phyloP scores from a whole-genome alignment of 371 early-diverging fungal genomes.

The Choanephora cucurbitarum region DNA sequence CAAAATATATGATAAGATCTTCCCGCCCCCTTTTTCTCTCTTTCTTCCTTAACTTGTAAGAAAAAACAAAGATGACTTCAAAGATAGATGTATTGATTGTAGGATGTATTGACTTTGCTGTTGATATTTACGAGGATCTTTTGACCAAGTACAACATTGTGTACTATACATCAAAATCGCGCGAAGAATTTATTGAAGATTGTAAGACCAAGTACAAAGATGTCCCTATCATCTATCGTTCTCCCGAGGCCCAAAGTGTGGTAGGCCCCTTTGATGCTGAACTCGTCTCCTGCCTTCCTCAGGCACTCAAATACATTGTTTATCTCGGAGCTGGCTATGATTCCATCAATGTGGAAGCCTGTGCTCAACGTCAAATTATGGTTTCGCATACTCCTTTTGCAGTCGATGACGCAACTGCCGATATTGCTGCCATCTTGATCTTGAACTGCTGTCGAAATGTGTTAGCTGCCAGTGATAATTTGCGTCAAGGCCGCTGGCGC shows the following conservation, averaged over 20 bases:
- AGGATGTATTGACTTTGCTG: constrained; percentile 39
- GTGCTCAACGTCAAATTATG: constrained; percentile 33
- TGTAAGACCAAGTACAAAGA: constrained; percentile 39
- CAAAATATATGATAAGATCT: background rate
- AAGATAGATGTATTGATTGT: constrained; percentile 29
- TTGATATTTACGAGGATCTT: constrained; percentile 27
- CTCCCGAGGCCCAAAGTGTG: constrained; percentile 24
- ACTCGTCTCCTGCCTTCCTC: constrained; percentile 35
- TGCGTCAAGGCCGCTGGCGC: constrained; percentile 54
- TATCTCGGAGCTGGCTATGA: constrained; percentile 50
- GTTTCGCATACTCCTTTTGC: constrained; percentile 49
- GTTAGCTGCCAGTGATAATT: constrained; percentile 40
- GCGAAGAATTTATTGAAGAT: constrained; percentile 42
- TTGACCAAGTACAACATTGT: constrained; percentile 22
- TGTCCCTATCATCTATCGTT: constrained; percentile 27
- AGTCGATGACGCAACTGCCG: constrained; percentile 57
- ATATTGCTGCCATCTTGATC: constrained; percentile 54
- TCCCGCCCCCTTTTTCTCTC: background rate
- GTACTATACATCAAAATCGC: constrained; percentile 30
- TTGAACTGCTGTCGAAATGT: constrained; percentile 51
- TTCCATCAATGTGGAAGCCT: constrained; percentile 38
- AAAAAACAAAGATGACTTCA: constrained; percentile 4
- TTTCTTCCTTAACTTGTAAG: background rate
- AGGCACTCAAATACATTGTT: constrained; percentile 30
- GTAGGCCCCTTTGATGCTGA: constrained; percentile 39